These are phyloP conservation scores for Coriolopsis trogii DNA, from an alignment of 1,284 basidiomycete species.

Conservation along the genomic window DNA sequence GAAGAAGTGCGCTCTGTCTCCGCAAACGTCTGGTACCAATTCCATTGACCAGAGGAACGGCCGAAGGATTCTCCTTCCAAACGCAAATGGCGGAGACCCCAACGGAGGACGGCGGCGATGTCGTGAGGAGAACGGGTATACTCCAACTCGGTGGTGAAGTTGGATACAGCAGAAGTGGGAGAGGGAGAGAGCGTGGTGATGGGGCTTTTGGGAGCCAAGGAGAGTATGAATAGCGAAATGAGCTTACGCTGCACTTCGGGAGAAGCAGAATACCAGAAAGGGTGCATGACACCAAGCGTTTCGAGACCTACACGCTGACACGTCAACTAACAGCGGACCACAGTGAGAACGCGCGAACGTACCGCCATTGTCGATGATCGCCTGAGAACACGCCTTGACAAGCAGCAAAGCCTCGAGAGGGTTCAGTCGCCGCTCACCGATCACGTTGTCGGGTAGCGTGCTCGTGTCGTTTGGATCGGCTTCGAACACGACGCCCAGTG, in stretches of 20 bases:
- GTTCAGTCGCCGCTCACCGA: conserved; percentile 58
- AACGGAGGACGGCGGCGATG: conserved; percentile 75
- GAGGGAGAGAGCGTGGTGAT: conserved; percentile 52
- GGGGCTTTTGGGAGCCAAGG: conserved; percentile 50
- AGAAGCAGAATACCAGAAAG: conserved; percentile 77
- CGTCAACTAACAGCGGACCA: neutral
- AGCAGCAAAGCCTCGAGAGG: conserved; percentile 63
- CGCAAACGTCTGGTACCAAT: conserved; percentile 68
- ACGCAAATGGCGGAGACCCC: conserved; percentile 73
- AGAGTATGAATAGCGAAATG: conserved; percentile 71
- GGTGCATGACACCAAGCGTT: conserved; percentile 78
- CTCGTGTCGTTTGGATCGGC: conserved; percentile 48
- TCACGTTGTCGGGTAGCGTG: conserved; percentile 47
- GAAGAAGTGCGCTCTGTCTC: conserved; percentile 55
- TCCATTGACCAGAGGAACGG: conserved; percentile 40
- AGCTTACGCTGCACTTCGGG: conserved; percentile 66
- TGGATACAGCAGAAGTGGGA: conserved; percentile 43
- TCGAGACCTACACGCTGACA: conserved; percentile 56
- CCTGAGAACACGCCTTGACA: conserved; percentile 64
- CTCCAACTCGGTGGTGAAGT: conserved; percentile 65
- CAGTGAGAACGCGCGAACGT: neutral
- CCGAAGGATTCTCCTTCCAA: conserved; percentile 62
- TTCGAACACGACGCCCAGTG: conserved; percentile 61
- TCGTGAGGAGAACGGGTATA: conserved; percentile 71
- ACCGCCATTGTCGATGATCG: conserved; percentile 63